A percentile compares a stretch with the other conserved stretches of the same genome.
These are phyloP conservation scores for Arthrobotrys sinensis DNA, from an alignment of 2,329 filamentous ascomycete genomes.

Conservation along the genomic window DNA sequence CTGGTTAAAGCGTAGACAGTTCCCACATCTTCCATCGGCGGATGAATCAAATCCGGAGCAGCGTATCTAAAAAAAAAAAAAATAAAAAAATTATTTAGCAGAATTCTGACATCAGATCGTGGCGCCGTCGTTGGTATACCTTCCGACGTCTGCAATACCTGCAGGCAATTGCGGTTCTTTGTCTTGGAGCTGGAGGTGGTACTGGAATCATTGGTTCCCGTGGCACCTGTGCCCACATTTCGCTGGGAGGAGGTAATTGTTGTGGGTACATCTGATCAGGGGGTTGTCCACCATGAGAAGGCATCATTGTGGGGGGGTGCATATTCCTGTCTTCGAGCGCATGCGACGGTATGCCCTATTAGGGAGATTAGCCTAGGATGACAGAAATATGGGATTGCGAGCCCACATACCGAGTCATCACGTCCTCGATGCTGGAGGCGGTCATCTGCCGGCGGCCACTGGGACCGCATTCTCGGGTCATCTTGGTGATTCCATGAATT, in stretches of 20 bases:
- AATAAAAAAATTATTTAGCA: conserved; percentile 39
- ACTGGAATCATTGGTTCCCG: conserved; percentile 58
- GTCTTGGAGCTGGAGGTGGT: conserved; percentile 70
- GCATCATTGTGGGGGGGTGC: conserved; percentile 55
- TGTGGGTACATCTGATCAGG: conserved; percentile 56
- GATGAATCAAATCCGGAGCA: conserved; percentile 82
- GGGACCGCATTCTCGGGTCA: conserved; percentile 53
- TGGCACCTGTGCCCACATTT: conserved; percentile 58
- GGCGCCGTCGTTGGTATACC: conserved; percentile 66
- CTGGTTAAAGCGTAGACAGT: conserved; percentile 81
- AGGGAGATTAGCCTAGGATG: neutral
- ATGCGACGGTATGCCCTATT: conserved; percentile 35
- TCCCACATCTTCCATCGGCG: conserved; percentile 79
- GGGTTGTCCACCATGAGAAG: conserved; percentile 44
- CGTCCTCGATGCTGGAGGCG: conserved; percentile 42
- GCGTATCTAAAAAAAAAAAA: conserved; percentile 81
- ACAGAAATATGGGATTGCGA: neutral
- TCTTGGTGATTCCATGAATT: conserved; percentile 60
- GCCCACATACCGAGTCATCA: conserved; percentile 44
- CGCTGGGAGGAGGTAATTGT: conserved; percentile 52
- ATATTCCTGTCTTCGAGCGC: conserved; percentile 53
- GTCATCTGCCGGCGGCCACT: conserved; percentile 48
- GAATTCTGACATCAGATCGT: neutral
- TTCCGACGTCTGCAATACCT: conserved; percentile 75
- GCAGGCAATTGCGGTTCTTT: conserved; percentile 75